These are phyloP conservation scores for Lycium ferocissimum DNA, from an alignment of 257 asterid genomes.

Conservation along the genomic window DNA sequence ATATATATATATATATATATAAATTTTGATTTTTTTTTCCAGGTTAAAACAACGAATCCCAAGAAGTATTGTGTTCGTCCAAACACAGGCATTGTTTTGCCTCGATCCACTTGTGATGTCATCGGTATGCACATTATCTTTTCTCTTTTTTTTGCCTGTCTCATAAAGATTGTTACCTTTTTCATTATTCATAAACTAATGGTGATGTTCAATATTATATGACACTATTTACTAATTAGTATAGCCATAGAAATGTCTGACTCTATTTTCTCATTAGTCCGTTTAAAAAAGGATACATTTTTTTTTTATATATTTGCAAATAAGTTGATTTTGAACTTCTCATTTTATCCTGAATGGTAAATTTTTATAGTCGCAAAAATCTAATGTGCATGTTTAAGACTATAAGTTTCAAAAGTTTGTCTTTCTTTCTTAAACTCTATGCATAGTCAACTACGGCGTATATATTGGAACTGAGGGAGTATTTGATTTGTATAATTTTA, in stretches of 20 bases:
- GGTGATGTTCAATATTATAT: neutral
- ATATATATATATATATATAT: neutral
- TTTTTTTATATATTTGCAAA: no score
- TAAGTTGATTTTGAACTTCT: neutral
- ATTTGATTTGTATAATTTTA: neutral
- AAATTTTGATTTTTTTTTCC: conserved; percentile 37
- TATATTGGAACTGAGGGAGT: neutral
- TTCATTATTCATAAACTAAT: conserved; percentile 39
- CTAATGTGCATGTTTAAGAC: no score
- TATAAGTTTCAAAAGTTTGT: neutral
- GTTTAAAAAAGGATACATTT: accelerated
- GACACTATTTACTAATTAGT: no score
- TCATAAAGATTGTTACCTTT: neutral
- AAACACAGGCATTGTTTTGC: conserved; percentile 50
- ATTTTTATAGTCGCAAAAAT: neutral
- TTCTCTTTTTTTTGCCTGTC: neutral
- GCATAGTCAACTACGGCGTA: neutral
- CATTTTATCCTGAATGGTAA: neutral
- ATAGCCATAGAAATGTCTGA: no score
- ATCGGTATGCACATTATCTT: conserved; percentile 40
- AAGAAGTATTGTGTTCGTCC: conserved; percentile 84
- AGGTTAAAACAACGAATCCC: conserved; percentile 73
- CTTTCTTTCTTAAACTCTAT: neutral
- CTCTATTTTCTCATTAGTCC: neutral
- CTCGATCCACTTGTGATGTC: conserved; percentile 56